These are phyloP conservation scores for Monosporozyma solicola DNA, from an alignment of 805 yeast genomes.

Conservation along the genomic window DNA sequence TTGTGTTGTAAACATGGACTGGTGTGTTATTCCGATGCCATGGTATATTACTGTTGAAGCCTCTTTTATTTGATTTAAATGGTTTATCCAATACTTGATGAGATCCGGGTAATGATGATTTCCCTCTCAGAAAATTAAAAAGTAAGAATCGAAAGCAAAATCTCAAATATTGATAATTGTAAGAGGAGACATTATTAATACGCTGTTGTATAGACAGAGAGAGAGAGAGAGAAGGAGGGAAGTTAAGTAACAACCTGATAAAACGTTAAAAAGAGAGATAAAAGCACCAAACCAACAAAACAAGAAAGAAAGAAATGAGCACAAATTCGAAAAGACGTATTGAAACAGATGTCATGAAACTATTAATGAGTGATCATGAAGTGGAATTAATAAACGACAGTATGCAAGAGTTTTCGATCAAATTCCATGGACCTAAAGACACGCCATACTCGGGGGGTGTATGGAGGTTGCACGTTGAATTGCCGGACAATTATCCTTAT, in stretches of 20 bases:
- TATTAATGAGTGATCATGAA: slow-evolving; percentile 86
- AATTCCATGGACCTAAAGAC: slow-evolving; percentile 76
- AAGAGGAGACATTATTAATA: too few species aligned
- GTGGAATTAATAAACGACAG: slow-evolving; percentile 75
- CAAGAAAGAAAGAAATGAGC: neutral
- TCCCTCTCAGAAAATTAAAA: neutral
- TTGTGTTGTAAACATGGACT: too few species aligned
- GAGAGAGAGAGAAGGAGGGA: slow-evolving; percentile 16
- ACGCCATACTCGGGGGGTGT: slow-evolving; percentile 85
- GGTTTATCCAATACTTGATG: too few species aligned
- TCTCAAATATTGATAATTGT: neutral
- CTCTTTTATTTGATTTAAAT: too few species aligned
- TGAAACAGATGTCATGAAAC: slow-evolving; percentile 92
- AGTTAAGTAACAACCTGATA: too few species aligned
- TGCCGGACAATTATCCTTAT: slow-evolving; percentile 92
- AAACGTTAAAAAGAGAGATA: too few species aligned
- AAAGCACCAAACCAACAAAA: neutral
- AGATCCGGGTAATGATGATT: too few species aligned
- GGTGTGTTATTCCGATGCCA: too few species aligned
- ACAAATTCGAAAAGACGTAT: slow-evolving; percentile 40
- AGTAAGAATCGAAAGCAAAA: neutral
- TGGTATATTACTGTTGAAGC: too few species aligned
- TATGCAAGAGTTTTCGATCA: slow-evolving; percentile 79
- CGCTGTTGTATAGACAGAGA: too few species aligned
- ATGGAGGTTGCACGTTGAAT: slow-evolving; percentile 87